phyloP scores from a whole-genome alignment of 2,329 filamentous ascomycete genomes.

The Botrytis paeoniae region DNA sequence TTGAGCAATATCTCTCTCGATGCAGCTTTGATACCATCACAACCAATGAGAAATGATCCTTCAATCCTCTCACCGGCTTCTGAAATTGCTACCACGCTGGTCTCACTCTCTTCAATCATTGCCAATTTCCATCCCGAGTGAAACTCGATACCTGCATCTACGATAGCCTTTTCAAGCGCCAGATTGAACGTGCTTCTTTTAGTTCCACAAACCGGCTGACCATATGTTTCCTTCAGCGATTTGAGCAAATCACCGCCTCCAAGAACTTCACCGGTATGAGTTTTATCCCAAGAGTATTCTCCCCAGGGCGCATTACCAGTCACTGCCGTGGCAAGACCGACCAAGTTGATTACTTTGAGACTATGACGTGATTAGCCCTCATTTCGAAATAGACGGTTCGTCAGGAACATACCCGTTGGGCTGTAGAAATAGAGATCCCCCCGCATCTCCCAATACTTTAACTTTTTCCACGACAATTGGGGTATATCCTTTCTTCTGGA shows the following conservation, averaged over 20 bases:
- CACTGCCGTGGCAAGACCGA: slow-evolving; percentile 2
- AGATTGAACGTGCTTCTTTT: slow-evolving; percentile 17
- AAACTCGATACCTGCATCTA: slow-evolving; percentile 14
- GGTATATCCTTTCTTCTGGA: slow-evolving; percentile 23
- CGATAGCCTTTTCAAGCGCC: slow-evolving; percentile 3
- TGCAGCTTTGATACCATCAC: slow-evolving; percentile 22
- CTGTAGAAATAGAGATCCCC: slow-evolving; percentile 14
- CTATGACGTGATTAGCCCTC: slow-evolving; percentile 2
- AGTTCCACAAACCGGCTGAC: slow-evolving; percentile 19
- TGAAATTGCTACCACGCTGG: slow-evolving; percentile 10
- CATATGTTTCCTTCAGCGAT: slow-evolving; percentile 15
- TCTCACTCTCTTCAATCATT: slow-evolving; percentile 13
- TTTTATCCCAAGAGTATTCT: not conserved
- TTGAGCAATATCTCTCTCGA: slow-evolving; percentile 17
- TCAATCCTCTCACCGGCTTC: slow-evolving; percentile 14
- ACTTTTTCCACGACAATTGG: slow-evolving; percentile 23
- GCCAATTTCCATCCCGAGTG: slow-evolving; percentile 18
- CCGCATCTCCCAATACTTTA: slow-evolving; percentile 11
- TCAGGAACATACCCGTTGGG: slow-evolving; percentile 19
- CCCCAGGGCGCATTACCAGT: not conserved
- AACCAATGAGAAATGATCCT: slow-evolving; percentile 23
- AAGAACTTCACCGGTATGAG: slow-evolving; percentile 7
- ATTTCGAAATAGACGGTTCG: not conserved
- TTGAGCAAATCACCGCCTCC: not conserved
- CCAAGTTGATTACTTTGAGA: slow-evolving; percentile 14